These are phyloP conservation scores for Pseudonitzschia multiseries DNA, from an alignment of 108 stramenopile genomes.

Conservation along the genomic window DNA sequence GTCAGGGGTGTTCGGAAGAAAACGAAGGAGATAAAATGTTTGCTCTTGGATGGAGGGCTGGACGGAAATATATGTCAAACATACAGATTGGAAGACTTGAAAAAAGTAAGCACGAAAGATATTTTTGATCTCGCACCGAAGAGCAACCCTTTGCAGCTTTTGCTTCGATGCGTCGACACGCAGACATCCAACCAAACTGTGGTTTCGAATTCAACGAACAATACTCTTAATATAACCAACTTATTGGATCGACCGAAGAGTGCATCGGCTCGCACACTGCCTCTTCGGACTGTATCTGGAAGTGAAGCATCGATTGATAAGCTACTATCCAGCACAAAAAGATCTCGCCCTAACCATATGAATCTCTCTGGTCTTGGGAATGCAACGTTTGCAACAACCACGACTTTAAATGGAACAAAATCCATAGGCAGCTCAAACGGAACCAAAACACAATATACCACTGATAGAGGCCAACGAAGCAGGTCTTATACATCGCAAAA, in stretches of 20 bases:
- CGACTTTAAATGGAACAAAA: background rate
- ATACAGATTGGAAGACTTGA: slow-evolving; percentile 8
- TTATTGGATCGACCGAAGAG: background rate
- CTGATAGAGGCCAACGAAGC: background rate
- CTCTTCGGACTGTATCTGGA: background rate
- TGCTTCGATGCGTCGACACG: slow-evolving; percentile 10
- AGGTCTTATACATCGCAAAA: background rate
- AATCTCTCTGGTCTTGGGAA: slow-evolving; percentile 5
- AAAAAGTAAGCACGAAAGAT: slow-evolving; percentile 11
- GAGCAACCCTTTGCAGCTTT: slow-evolving; percentile 10
- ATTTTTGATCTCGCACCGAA: slow-evolving; percentile 5
- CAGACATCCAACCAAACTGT: background rate
- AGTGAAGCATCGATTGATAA: slow-evolving; percentile 5
- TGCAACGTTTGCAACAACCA: slow-evolving; percentile 5
- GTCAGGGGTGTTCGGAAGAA: slow-evolving; percentile 22
- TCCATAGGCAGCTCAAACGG: background rate
- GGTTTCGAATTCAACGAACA: background rate
- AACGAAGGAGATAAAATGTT: slow-evolving; percentile 18
- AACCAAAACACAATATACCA: background rate
- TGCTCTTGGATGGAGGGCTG: slow-evolving; percentile 1
- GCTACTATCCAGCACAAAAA: slow-evolving; percentile 1
- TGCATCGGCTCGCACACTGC: background rate
- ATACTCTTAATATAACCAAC: background rate
- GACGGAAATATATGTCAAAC: background rate
- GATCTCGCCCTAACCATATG: slow-evolving; percentile 15